Evolutionary conservation across 139 green algal genomes (phyloP), one percentile per base, ranked within the genome.

Genomic region (Medakamo hakoo): DNA sequence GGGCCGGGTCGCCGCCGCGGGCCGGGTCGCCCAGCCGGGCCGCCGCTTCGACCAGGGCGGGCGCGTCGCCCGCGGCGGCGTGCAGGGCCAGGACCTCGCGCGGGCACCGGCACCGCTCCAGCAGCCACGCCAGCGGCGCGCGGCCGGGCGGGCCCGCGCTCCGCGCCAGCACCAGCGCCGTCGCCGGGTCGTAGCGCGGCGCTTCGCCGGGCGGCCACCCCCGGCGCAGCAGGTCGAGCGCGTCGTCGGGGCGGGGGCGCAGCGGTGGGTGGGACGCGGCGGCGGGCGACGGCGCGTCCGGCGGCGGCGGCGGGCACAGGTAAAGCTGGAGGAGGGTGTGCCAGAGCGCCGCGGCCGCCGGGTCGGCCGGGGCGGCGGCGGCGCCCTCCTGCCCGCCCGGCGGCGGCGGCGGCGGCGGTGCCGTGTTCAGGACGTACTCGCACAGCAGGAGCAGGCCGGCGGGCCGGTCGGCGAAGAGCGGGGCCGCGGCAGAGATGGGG

Each of bases 101-200:
- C 63, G 83, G 82, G 67, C 91, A 69, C n/a, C 80, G 57, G 74
- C 90, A 73, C 58, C 71, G 74, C 60, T 65, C 49, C 66, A 60
- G 4, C 0, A 27, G 30, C 16, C 21, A 31, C n/a, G 30, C 4
- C 4, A 27, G 5, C 3, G 30, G 59, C 3, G 18, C 31, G 24
- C 23, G 4, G 90, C 89, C 1, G 69, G 31, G 20, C 49, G 59
- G 76, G 88, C 96, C 27, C 52, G 63, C 32, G 79, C 71, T 68
- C 92, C 70, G 58, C 84, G 81, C 75, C 91, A 98, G 30, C 60
- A 95, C 77, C 30, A 97, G 71, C n/a, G 85, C 86, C n/a, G 87
- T 76, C 52, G 96, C 81, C 0, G 80, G 66, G 59, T 95, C 83
- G 65, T 97, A 97, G 24, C 65, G 63, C 1, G 85, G 75, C 21